Base-by-base conservation (phyloP, 208 protist species). In the Zelonia costaricensis region DNA sequence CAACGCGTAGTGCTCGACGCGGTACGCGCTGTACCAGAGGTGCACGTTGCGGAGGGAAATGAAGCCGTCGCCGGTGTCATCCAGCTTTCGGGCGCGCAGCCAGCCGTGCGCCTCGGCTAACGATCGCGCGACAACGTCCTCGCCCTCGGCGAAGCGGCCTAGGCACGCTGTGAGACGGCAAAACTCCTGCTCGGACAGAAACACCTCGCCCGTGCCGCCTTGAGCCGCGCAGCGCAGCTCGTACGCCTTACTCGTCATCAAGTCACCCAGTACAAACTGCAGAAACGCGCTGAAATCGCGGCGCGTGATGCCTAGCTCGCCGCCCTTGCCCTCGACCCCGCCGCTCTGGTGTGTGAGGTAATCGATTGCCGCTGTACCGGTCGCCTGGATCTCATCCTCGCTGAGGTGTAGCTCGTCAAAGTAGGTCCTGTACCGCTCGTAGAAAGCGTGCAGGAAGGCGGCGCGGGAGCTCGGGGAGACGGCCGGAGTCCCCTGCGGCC, bases 1-100 rank as follows among this genome's bases (percentile, higher is more conserved):
- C 8, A 70, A 36, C 5, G 59, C 44, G 35, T 71, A 73, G n/a
- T 33, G 54, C 33, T 62, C 40, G 16, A 52, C 64, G 15, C 69
- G 67, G 38, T 76, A 48, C 16, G 46, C 43, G 25, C 69, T 59
- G 62, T 82, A 82, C 76, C 76, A 82, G 5, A 62, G 62, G 38
- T 54, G 35, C 7, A 44, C 62, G 22, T 59, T 42, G 9, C 65
- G 45, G 9, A 80, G 48, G 2, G 74, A 69, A 27, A 76, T 45
- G 44, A 60, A 62, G 4, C 64, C 63, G 31, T 64, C 53, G 62
- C 40, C 48, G 18, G 53, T 62, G 27, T 16, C 36, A 38, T 60
- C 49, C 30, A 55, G 4, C 3, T 35, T 27, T 16, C 31, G 57
- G 7, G 58, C 44, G 12, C 33, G 57, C 58, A 73, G 58, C 66